Conservation (phyloP, 2,329 filamentous ascomycete species). For the Thermothelomyces thermophilus region DNA sequence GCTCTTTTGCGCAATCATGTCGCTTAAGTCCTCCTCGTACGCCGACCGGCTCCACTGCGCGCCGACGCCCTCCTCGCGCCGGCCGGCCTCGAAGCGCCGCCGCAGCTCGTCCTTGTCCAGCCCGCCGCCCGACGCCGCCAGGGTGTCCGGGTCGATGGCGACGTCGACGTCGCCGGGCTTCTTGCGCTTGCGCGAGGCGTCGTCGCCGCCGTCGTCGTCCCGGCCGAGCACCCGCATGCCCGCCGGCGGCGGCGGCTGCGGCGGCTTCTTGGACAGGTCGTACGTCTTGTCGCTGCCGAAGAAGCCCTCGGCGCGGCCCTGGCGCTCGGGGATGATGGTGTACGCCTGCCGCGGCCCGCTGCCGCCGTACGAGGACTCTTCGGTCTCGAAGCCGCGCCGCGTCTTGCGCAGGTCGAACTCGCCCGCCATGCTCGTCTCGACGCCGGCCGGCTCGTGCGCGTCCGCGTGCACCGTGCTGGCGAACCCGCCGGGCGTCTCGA, state of each 20-base stretch:
- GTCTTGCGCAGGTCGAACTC: constrained; percentile 90
- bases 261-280: constrained; percentile 57
- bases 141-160: constrained; percentile 76
- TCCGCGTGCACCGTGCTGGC: constrained; percentile 77
- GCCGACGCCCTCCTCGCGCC: constrained; percentile 57
- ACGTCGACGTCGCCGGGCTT: constrained; percentile 95
- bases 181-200: constrained; percentile 65
- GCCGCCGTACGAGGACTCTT: constrained; percentile 55
- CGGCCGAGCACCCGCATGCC: constrained; percentile 68
- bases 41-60: constrained; percentile 48
- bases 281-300: constrained; percentile 94
- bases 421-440: constrained; percentile 68
- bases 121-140: constrained; percentile 62
- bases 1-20: constrained; percentile 93
- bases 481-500: constrained; percentile 76
- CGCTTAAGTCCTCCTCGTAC: constrained; percentile 79
- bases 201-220: constrained; percentile 57
- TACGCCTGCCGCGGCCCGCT: constrained; percentile 68
- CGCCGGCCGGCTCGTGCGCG: constrained; percentile 62
- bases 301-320: constrained; percentile 82
- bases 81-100: constrained; percentile 70
- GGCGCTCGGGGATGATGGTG: constrained; percentile 82
- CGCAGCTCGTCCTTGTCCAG: constrained; percentile 79
- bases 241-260: constrained; percentile 25
- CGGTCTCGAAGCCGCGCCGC: constrained; percentile 78